Evolutionary conservation across 345 rosid genomes (phyloP), one percentile per base, ranked within the genome.

Genomic region (Populus tremula): DNA sequence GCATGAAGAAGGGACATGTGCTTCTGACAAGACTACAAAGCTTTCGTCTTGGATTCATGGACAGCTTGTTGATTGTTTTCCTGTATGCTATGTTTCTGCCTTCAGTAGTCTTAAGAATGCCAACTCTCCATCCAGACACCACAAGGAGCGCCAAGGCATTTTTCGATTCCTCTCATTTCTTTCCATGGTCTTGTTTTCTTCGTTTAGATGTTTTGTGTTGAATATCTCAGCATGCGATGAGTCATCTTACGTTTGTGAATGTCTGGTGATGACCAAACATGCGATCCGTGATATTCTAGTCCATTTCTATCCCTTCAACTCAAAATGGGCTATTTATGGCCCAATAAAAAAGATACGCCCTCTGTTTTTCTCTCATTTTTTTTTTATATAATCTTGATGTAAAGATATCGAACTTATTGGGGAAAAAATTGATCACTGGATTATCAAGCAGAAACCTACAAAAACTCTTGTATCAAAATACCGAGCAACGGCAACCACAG

Each of bases 11-110:
- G 31, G 36, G 54, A 38, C 74, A 65, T 41, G 25, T 50, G 50
- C 67, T 53, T 65, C 76, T 50, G 14, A 16, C n/a, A 54, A 10
- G 65, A 33, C 74, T 53, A 62, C 27, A 35, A 72, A 72, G 43
- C n/a, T 39, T 31, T 31, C 25, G 16, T 16, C 21, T 14, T n/a
- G 4, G 29, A 23, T 59, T 14, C 68, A 18, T 71, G 45, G 31
- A 63, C 31, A 43, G 13, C 38, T 4, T 45, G 4, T 59, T 6
- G 2, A 5, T 38, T 74, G 70, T 20, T 33, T 67, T n/a, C 13
- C 63, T 21, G 23, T 53, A 6, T 1, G 25, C 61, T 6, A 20
- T 20, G 23, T 53, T 18, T 53, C 23, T 53, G 21, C 25, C 8
- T 53, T 20, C 59, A 2, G 2, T 5, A 53, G 23, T 18, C 6